Percentiles rank a stretch among this genome's conserved stretches.
Conservation (phyloP, 2,329 filamentous ascomycete genomes). For the Ophiostoma himal-ulmi region DNA sequence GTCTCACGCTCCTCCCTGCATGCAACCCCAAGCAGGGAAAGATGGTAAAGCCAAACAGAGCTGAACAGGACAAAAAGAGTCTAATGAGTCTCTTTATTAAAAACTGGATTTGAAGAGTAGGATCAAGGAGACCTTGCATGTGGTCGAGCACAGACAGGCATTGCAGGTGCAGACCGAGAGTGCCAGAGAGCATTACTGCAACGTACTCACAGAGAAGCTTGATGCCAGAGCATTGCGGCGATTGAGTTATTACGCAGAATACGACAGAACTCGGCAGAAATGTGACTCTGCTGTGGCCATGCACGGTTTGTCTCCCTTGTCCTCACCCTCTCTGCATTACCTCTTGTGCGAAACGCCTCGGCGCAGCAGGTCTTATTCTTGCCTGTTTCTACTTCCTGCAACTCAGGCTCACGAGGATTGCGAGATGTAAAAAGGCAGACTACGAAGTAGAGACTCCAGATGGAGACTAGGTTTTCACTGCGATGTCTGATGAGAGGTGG, state of each 20-base stretch:
- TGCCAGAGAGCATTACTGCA: not conserved
- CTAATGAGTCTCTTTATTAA: not conserved
- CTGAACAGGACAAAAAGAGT: not conserved
- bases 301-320: not conserved
- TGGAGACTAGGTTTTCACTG: not conserved
- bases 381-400: not conserved
- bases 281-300: not conserved
- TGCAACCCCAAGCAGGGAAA: constrained; percentile 1
- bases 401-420: not conserved
- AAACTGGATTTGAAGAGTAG: not conserved
- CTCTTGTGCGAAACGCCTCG: not conserved
- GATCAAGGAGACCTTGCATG: not conserved
- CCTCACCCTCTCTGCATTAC: not conserved
- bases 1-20: not conserved
- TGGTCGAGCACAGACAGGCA: not conserved
- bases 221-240: not conserved
- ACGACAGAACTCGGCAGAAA: not conserved
- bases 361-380: not conserved
- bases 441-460: too few species aligned
- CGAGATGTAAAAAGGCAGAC: not conserved
- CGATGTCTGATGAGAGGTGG: not conserved
- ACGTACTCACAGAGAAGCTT: not conserved
- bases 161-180: not conserved
- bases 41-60: not conserved
- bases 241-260: not conserved